Evolutionary conservation across 768 basidiomycete genomes (phyloP).

Genomic region (Calocybe cyanea): DNA sequence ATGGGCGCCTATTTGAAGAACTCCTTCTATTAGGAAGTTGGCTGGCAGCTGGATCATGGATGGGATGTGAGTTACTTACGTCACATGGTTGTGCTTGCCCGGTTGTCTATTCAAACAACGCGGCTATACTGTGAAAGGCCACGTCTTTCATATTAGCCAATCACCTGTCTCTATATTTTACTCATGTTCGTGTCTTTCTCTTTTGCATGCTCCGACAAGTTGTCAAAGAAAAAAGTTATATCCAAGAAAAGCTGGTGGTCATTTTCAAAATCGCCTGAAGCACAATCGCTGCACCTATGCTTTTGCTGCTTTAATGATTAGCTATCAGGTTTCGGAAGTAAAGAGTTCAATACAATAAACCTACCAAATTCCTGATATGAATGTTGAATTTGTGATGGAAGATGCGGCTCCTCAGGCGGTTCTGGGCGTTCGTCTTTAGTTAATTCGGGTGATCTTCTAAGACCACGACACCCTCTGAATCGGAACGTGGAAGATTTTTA

Average conservation of each 20-base stretch:
- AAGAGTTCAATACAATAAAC: too few relatives aligned
- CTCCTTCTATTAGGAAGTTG: too few relatives aligned
- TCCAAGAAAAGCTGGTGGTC: conserved; percentile 28
- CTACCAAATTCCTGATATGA: too few relatives aligned
- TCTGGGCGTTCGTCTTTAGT: conserved; percentile 7
- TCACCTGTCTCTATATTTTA: neutral
- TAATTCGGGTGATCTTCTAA: conserved; percentile 10
- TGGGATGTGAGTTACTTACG: too few relatives aligned
- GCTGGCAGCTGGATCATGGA: too few relatives aligned
- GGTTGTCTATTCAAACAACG: neutral
- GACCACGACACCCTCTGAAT: conserved; percentile 12
- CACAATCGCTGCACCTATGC: too few relatives aligned
- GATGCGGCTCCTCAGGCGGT: neutral
- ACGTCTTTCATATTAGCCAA: neutral
- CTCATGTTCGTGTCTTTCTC: conserved; percentile 29
- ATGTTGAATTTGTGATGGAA: conserved; percentile 13
- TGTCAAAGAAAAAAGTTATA: conserved; percentile 10
- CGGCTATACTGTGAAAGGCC: neutral
- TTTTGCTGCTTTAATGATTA: too few relatives aligned
- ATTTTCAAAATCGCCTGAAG: conserved; percentile 15
- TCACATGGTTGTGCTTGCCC: too few relatives aligned
- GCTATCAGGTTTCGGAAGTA: too few relatives aligned
- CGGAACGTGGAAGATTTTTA: conserved; percentile 21
- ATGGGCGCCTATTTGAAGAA: too few relatives aligned
- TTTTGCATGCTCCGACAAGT: conserved; percentile 7